Percentiles rank a stretch among this genome's conserved stretches.
These are phyloP conservation scores for Monosporozyma siamensis DNA, from an alignment of 805 yeast genomes.

Conservation along the genomic window DNA sequence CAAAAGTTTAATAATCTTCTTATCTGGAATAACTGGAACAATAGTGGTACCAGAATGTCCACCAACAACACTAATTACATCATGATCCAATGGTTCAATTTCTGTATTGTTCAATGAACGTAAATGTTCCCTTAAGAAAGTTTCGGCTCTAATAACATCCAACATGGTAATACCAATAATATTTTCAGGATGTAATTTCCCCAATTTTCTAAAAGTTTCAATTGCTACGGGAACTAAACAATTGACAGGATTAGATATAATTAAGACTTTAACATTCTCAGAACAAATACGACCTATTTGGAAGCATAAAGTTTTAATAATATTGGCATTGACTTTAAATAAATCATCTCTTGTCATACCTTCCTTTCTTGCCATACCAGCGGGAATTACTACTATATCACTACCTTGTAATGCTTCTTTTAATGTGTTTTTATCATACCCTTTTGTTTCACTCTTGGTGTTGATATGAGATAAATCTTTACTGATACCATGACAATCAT, in stretches of 20 bases:
- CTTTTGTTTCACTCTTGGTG: conserved; percentile 61
- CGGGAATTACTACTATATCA: conserved; percentile 81
- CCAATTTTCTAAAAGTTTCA: conserved; percentile 63
- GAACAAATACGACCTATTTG: conserved; percentile 60
- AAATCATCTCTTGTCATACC: conserved; percentile 85
- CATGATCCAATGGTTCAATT: conserved; percentile 40
- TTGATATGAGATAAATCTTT: conserved; percentile 74
- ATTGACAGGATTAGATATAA: conserved; percentile 78
- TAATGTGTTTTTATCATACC: conserved; percentile 57
- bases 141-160: conserved; percentile 71
- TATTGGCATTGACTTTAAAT: conserved; percentile 75
- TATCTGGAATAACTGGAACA: conserved; percentile 60
- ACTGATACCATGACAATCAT: conserved; percentile 73
- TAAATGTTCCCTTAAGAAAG: conserved; percentile 38
- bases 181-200: conserved; percentile 66
- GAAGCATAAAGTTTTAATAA: conserved; percentile 67
- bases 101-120: conserved; percentile 6
- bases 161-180: conserved; percentile 78
- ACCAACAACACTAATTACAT: conserved; percentile 61
- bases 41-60: conserved; percentile 82
- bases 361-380: conserved; percentile 85
- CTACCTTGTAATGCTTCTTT: conserved; percentile 64
- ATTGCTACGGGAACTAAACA: conserved; percentile 79
- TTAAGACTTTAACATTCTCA: conserved; percentile 47
- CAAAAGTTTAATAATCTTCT: conserved; percentile 33